A percentile compares a stretch with the other conserved stretches of the same genome.
Evolutionary conservation across 2,329 filamentous ascomycete species (phyloP).

Genomic region (Aureobasidium sp.): DNA sequence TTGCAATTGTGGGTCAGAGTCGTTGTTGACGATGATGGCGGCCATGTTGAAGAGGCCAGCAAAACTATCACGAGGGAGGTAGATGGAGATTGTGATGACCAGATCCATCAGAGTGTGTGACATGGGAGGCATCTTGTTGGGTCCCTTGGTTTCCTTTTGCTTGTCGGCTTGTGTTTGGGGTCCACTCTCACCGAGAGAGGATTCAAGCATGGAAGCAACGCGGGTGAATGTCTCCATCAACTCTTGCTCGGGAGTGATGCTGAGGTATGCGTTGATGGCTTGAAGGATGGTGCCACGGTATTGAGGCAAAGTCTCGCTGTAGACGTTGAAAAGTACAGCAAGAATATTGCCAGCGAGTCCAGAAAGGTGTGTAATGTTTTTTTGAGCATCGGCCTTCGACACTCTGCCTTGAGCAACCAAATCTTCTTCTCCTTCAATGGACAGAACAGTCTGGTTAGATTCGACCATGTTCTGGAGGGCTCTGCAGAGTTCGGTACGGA

Average conservation of each 20-base stretch:
- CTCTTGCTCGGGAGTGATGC: conserved; percentile 59
- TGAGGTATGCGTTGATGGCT: conserved; percentile 90
- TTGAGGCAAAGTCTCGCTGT: conserved; percentile 90
- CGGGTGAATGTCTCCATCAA: conserved; percentile 82
- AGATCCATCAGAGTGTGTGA: conserved; percentile 95
- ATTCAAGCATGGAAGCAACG: conserved; percentile 76
- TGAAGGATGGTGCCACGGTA: conserved; percentile 85
- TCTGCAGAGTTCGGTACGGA: conserved; percentile 81
- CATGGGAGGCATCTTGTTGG: conserved; percentile 77
- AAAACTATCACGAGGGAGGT: conserved; percentile 83
- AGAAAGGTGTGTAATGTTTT: conserved; percentile 76
- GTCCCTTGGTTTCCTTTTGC: conserved; percentile 37
- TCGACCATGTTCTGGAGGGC: conserved; percentile 82
- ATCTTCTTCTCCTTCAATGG: conserved; percentile 62
- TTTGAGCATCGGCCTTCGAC: conserved; percentile 64
- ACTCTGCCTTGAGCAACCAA: conserved; percentile 72
- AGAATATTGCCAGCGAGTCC: conserved; percentile 80
- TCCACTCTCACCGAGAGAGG: conserved; percentile 54
- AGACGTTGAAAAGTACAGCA: conserved; percentile 97
- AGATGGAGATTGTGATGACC: conserved; percentile 90
- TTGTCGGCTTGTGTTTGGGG: conserved; percentile 57
- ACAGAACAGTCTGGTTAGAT: conserved; percentile 75
- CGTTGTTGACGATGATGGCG: conserved; percentile 69
- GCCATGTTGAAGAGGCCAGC: conserved; percentile 80
- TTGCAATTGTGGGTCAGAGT: conserved; percentile 83